Evolutionary conservation across 495 filamentous ascomycete genomes (phyloP), one percentile per base, ranked within the genome.

Genomic region (Xylaria venustula): DNA sequence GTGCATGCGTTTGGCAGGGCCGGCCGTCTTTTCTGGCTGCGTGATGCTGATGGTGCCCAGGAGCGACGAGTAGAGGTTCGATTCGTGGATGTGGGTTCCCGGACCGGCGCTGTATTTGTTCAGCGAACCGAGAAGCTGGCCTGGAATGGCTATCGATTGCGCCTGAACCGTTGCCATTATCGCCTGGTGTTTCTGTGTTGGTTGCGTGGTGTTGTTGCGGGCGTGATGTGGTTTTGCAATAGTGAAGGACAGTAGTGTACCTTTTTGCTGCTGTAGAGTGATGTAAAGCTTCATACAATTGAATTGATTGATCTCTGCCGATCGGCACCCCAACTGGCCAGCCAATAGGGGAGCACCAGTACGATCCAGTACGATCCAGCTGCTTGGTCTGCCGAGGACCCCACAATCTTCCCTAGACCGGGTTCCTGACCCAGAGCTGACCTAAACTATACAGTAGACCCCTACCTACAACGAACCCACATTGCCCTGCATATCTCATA

Each of bases 41-140:
- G 73, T 71, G 63, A 87, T 79, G 51, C 80, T 73, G 45, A 89
- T 77, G 23, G 83, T 78, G 56, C 85, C 81, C 44, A 95, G 82
- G 30, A 84, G 76, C 47, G 91, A 94, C 59, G 91, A 87, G 76
- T 87, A 87, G 66, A 95, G 79, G 52, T 86, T 80, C 58, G 83
- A 74, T 60, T 85, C 73, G 71, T 91, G 81, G 66, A 93, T 79
- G 73, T 97, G 90, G 2, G 90, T 95, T 46, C 93, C 93, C 1
- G 90, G 80, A 9, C 93, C 93, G 46, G 90, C 82, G 45, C 74
- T 67, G 73, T 87, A 91, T 58, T 82, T 78, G 30, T 85, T 74
- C 19, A 81, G 71, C 12, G 89, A 73, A 19, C 88, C 93, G 20
- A 98, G 84, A 49, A 84, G 79, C 73, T 93, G 90, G 71, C 93